A percentile compares a stretch with the other conserved stretches of the same genome.
phyloP scores from a whole-genome alignment of 2,329 filamentous ascomycete species.

The Trichophyton rubrum region DNA sequence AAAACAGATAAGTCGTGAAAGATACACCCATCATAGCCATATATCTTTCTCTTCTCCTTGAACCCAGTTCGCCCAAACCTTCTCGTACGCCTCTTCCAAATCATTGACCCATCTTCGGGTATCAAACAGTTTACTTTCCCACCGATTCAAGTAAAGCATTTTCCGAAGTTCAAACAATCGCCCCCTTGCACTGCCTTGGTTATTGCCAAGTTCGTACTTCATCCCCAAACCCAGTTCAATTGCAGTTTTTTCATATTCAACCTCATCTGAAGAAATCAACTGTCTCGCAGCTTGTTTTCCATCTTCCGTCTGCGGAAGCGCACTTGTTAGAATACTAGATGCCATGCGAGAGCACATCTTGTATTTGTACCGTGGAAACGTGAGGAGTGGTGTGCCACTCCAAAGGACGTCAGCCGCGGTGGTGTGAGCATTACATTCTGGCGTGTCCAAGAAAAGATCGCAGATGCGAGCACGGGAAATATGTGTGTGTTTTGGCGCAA shows the following conservation, averaged over 20 bases:
- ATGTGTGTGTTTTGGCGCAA: constrained; percentile 87
- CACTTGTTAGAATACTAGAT: constrained; percentile 82
- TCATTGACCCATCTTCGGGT: constrained; percentile 84
- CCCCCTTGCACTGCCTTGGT: constrained; percentile 38
- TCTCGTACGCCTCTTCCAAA: constrained; percentile 74
- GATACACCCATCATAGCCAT: constrained; percentile 44
- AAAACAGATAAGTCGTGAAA: neutral
- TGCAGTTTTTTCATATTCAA: constrained; percentile 71
- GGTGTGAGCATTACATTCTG: constrained; percentile 96
- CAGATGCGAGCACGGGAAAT: constrained; percentile 84
- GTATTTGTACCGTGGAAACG: constrained; percentile 79
- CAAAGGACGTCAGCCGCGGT: constrained; percentile 93
- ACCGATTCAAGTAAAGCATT: constrained; percentile 70
- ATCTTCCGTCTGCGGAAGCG: constrained; percentile 59
- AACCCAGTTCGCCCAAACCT: constrained; percentile 83
- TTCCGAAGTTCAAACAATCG: constrained; percentile 66
- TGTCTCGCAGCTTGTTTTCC: constrained; percentile 58
- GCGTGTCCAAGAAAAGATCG: constrained; percentile 91
- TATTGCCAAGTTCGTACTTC: constrained; percentile 37
- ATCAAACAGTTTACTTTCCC: constrained; percentile 80
- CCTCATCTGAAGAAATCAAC: constrained; percentile 64
- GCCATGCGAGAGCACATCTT: constrained; percentile 99
- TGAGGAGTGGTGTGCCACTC: constrained; percentile 88
- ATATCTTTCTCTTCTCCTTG: constrained; percentile 82
- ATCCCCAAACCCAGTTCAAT: constrained; percentile 54